Evolutionary conservation across 306 rosid genomes (phyloP).

Genomic region (Vachellia pachyceras): DNA sequence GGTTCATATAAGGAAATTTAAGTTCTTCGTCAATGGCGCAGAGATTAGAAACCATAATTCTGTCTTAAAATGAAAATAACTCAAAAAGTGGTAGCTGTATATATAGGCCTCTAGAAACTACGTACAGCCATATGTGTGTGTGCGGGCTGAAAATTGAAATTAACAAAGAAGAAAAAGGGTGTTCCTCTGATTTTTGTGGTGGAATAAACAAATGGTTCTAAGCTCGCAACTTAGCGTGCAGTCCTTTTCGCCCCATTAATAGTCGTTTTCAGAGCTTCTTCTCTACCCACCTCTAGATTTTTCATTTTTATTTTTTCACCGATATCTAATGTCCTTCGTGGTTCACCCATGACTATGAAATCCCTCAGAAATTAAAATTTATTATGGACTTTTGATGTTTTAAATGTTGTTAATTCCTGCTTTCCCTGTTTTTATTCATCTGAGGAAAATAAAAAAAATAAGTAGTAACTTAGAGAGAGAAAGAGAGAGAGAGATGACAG

Average conservation of each 20-base stretch:
- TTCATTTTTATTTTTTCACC: constrained; percentile 29
- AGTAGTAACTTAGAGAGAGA: constrained; percentile 31
- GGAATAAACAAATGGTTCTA: constrained; percentile 23
- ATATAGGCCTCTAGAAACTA: background rate
- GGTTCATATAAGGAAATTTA: constrained; percentile 26
- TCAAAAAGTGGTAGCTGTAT: background rate
- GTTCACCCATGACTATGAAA: constrained; percentile 23
- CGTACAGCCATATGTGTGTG: background rate
- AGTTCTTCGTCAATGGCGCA: constrained; percentile 33
- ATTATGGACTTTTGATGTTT: constrained; percentile 14
- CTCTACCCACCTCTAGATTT: constrained; percentile 22
- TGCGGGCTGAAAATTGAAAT: no score
- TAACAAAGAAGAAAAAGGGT: constrained; percentile 23
- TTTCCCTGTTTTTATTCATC: constrained; percentile 44
- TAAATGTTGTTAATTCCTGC: constrained; percentile 24
- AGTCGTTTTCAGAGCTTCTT: constrained; percentile 53
- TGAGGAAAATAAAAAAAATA: constrained; percentile 20
- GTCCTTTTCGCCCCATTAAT: constrained; percentile 63
- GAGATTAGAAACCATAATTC: constrained; percentile 24
- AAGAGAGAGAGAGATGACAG: constrained; percentile 35
- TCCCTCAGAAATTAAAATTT: background rate
- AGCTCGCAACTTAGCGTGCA: constrained; percentile 46
- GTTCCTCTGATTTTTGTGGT: constrained; percentile 20
- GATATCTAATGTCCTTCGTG: constrained; percentile 30
- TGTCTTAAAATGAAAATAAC: background rate